These are phyloP conservation scores for Paraurostyla sp. DNA, from an alignment of 73 alveolate genomes.

Conservation along the genomic window DNA sequence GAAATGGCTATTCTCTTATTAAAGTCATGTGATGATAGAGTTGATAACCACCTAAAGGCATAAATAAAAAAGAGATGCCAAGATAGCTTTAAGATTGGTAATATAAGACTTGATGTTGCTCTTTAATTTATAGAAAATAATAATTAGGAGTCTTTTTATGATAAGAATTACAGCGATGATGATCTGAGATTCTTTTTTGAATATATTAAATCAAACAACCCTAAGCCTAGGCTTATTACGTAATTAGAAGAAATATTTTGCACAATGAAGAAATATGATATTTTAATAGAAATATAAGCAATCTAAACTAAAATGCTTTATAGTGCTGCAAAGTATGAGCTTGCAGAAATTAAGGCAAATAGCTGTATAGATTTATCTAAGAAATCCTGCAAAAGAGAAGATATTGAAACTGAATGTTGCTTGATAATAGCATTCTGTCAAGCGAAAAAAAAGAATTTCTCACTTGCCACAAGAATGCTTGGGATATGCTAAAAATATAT, in stretches of 20 bases:
- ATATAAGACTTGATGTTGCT: slow-evolving; percentile 40
- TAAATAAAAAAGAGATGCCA: slow-evolving; percentile 22
- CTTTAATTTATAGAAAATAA: background rate
- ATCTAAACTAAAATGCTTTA: background rate
- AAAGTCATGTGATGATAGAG: slow-evolving; percentile 19
- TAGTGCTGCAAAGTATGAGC: background rate
- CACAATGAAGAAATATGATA: background rate
- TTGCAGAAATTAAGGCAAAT: slow-evolving; percentile 10
- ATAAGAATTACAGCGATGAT: slow-evolving; percentile 12
- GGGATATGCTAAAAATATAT: background rate
- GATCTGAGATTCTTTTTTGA: slow-evolving; percentile 32
- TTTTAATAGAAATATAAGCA: background rate
- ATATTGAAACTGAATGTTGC: background rate
- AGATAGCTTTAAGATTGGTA: background rate
- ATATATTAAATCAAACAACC: slow-evolving; percentile 11
- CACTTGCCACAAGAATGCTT: background rate
- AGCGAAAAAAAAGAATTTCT: background rate
- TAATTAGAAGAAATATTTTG: background rate
- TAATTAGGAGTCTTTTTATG: slow-evolving; percentile 17
- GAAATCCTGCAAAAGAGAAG: background rate
- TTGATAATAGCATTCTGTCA: background rate
- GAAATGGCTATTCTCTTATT: slow-evolving; percentile 20
- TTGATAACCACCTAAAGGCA: background rate
- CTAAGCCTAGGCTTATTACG: background rate
- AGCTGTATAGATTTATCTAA: background rate